Conservation (phyloP, 805 yeast genomes). For the Wickerhamomyces bisporus region DNA sequence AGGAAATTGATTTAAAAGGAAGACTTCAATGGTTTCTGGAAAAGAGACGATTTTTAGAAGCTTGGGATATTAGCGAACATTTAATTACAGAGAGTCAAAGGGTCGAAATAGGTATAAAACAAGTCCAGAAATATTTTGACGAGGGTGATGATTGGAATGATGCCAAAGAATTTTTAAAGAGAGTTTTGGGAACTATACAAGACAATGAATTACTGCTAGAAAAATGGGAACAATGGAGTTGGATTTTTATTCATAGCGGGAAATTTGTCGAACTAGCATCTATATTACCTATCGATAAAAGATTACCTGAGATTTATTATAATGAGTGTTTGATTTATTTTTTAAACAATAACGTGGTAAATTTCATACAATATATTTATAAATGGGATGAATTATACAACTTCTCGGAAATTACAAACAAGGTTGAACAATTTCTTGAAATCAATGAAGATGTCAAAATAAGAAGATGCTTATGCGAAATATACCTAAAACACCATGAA, state of each 20-base stretch:
- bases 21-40: slow-evolving; percentile 68
- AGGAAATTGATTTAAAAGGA: slow-evolving; percentile 65
- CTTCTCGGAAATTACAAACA: slow-evolving; percentile 30
- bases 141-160: slow-evolving; percentile 44
- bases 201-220: slow-evolving; percentile 23
- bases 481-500: slow-evolving; percentile 54
- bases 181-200: slow-evolving; percentile 29
- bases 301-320: slow-evolving; percentile 33
- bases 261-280: slow-evolving; percentile 43
- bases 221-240: slow-evolving; percentile 66
- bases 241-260: slow-evolving; percentile 42
- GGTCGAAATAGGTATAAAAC: slow-evolving; percentile 54
- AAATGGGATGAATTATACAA: slow-evolving; percentile 60
- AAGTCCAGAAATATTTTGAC: slow-evolving; percentile 36
- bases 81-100: slow-evolving; percentile 47
- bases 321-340: slow-evolving; percentile 43
- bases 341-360: slow-evolving; percentile 28
- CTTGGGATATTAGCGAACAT: slow-evolving; percentile 72
- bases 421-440: slow-evolving; percentile 10
- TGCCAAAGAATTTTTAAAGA: slow-evolving; percentile 46
- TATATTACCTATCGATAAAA: slow-evolving; percentile 44
- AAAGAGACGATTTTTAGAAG: slow-evolving; percentile 49
- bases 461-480: slow-evolving; percentile 40
- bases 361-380: slow-evolving; percentile 37
- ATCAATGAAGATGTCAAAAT: slow-evolving; percentile 27